Percentiles rank a stretch among this genome's conserved stretches.
These are phyloP conservation scores for Aspergillus vadensis DNA, from an alignment of 2,329 filamentous ascomycete species.

Conservation along the genomic window DNA sequence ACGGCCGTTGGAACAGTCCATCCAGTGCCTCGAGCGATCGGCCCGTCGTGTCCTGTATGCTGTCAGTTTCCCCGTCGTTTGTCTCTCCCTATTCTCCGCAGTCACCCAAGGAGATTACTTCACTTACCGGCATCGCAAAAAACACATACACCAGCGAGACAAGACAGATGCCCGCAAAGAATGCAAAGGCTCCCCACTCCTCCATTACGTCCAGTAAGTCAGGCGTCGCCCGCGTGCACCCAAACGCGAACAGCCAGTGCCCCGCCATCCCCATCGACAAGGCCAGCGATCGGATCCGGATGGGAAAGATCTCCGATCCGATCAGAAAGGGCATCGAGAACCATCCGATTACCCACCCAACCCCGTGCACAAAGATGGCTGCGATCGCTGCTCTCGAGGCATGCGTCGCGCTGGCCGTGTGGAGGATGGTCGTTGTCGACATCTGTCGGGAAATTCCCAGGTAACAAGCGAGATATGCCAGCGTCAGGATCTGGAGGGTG, in stretches of 20 bases:
- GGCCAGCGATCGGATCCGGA: slow-evolving; percentile 47
- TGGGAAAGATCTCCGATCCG: slow-evolving; percentile 50
- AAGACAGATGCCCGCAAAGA: slow-evolving; percentile 24
- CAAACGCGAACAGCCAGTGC: slow-evolving; percentile 50
- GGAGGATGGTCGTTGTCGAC: slow-evolving; percentile 21
- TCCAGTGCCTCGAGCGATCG: slow-evolving; percentile 23
- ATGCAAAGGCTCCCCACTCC: slow-evolving; percentile 27
- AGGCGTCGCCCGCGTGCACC: slow-evolving; percentile 25
- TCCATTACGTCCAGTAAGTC: slow-evolving; percentile 25
- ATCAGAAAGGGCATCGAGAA: slow-evolving; percentile 50
- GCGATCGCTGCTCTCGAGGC: slow-evolving; percentile 47
- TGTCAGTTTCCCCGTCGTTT: neutral
- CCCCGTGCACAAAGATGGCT: slow-evolving; percentile 49
- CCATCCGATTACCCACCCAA: slow-evolving; percentile 47
- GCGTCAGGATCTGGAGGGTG: slow-evolving; percentile 43
- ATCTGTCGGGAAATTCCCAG: slow-evolving; percentile 35
- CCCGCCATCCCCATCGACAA: slow-evolving; percentile 2
- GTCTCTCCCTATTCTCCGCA: too few relatives aligned
- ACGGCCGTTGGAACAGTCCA: slow-evolving; percentile 23
- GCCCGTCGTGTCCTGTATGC: slow-evolving; percentile 22
- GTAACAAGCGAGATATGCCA: slow-evolving; percentile 47
- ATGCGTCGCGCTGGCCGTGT: slow-evolving; percentile 23
- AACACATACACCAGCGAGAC: slow-evolving; percentile 24
- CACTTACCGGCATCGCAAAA: slow-evolving; percentile 24
- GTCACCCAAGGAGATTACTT: too few relatives aligned